Conservation (phyloP, 495 filamentous ascomycete genomes). For the Penicillium subrubescens region DNA sequence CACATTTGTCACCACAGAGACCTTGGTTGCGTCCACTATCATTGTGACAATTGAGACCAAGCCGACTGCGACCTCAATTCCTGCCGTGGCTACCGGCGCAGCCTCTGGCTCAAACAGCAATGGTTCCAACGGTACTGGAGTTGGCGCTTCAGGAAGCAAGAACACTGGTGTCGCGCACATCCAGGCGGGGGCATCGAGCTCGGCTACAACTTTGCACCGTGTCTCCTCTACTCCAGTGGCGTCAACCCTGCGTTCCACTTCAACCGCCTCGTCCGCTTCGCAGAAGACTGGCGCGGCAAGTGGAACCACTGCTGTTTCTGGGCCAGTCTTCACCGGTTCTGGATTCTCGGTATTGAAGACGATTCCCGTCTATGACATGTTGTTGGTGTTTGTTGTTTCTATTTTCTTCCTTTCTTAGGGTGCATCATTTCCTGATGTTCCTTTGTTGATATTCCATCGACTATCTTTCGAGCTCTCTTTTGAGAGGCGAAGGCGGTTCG, state of each 20-base stretch:
- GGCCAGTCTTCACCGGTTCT: not conserved
- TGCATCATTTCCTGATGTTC: not conserved
- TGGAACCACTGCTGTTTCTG: not conserved
- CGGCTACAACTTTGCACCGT: not conserved
- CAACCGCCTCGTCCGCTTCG: not conserved
- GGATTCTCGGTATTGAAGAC: not conserved
- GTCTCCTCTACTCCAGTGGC: not conserved
- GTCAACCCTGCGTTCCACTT: not conserved
- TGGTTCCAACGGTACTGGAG: not conserved
- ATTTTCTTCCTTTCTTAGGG: not conserved
- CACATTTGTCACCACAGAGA: conserved; percentile 25
- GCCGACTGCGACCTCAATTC: not conserved
- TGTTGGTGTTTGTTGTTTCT: not conserved
- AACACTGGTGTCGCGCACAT: not conserved
- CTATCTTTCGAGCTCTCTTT: not conserved
- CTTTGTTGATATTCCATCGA: not conserved
- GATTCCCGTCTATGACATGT: not conserved
- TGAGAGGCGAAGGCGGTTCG: not conserved
- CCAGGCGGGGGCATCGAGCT: not conserved
- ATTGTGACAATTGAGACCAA: not conserved
- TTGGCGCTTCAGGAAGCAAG: not conserved
- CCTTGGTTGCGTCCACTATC: conserved; percentile 18
- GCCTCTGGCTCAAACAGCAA: not conserved
- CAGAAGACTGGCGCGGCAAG: not conserved
- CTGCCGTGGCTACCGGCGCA: not conserved